A percentile compares a stretch with the other conserved stretches of the same genome.
Conservation (phyloP, 106 monocot genomes). For the Phalaenopsis aphrodite region DNA sequence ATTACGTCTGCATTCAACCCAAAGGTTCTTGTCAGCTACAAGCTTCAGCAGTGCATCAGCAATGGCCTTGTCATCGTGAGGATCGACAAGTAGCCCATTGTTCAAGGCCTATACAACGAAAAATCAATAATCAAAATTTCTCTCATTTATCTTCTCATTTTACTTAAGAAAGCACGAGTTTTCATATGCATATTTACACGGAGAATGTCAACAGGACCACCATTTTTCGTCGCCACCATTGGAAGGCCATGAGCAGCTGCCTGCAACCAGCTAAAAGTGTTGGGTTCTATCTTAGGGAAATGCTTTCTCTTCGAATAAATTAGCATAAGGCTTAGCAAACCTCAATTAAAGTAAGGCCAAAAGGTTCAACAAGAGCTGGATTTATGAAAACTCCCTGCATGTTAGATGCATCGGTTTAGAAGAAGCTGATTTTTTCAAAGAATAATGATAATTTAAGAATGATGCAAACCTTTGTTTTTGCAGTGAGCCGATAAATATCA, state of each 20-base stretch:
- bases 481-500: conserved; percentile 86
- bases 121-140: background rate
- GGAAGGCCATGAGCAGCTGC: conserved; percentile 97
- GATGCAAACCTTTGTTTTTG: conserved; percentile 66
- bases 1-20: conserved; percentile 77
- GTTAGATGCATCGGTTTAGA: background rate
- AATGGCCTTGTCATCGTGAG: conserved; percentile 84
- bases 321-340: conserved; percentile 16
- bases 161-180: background rate
- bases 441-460: background rate
- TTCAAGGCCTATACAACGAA: conserved; percentile 58
- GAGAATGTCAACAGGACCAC: conserved; percentile 94
- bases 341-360: conserved; percentile 91
- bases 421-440: background rate
- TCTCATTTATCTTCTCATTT: background rate
- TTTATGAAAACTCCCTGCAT: conserved; percentile 92
- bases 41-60: conserved; percentile 87
- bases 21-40: conserved; percentile 80
- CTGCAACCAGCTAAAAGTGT: conserved; percentile 19
- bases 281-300: background rate
- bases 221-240: conserved; percentile 95
- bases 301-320: background rate
- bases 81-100: conserved; percentile 89
- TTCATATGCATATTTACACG: conserved; percentile 35
- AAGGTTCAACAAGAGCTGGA: conserved; percentile 94